Percentiles rank a stretch among this genome's conserved stretches.
Evolutionary conservation across 2,329 filamentous ascomycete species (phyloP).

Genomic region (Lachnellula occidentalis): DNA sequence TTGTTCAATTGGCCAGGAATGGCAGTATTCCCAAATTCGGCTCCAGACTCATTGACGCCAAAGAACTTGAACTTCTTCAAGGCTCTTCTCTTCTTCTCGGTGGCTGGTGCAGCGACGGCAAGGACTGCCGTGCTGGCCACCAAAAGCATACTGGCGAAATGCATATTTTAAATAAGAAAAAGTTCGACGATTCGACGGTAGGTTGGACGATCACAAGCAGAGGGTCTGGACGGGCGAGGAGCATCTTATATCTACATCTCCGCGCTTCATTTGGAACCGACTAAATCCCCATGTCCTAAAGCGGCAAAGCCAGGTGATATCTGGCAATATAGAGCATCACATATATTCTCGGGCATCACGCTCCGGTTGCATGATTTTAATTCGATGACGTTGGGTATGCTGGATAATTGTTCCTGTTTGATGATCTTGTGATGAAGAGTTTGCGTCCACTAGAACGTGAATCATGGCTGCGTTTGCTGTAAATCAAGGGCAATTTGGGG

Average conservation of each 20-base stretch:
- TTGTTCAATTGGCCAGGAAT: slow-evolving; percentile 46
- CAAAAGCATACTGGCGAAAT: slow-evolving; percentile 14
- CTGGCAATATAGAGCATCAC: background rate
- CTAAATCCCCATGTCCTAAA: background rate
- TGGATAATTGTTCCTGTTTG: background rate
- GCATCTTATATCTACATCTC: background rate
- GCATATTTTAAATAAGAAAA: slow-evolving; percentile 9
- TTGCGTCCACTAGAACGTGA: background rate
- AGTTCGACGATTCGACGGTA: background rate
- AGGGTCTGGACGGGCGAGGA: background rate
- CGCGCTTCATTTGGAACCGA: background rate
- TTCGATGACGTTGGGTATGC: background rate
- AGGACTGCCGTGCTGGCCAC: slow-evolving; percentile 18
- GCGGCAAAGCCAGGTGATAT: background rate
- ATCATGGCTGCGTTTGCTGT: background rate
- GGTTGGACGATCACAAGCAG: no score
- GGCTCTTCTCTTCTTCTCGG: slow-evolving; percentile 18
- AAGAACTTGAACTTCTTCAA: slow-evolving; percentile 11
- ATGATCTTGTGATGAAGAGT: background rate
- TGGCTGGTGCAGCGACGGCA: slow-evolving; percentile 22
- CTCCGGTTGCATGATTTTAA: background rate
- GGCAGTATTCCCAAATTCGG: slow-evolving; percentile 54
- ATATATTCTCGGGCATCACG: background rate
- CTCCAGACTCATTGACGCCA: slow-evolving; percentile 44
- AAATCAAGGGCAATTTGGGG: background rate